Evolutionary conservation across 805 yeast genomes (phyloP), one percentile per base, ranked within the genome.

Genomic region (Yarrowia divulgata): DNA sequence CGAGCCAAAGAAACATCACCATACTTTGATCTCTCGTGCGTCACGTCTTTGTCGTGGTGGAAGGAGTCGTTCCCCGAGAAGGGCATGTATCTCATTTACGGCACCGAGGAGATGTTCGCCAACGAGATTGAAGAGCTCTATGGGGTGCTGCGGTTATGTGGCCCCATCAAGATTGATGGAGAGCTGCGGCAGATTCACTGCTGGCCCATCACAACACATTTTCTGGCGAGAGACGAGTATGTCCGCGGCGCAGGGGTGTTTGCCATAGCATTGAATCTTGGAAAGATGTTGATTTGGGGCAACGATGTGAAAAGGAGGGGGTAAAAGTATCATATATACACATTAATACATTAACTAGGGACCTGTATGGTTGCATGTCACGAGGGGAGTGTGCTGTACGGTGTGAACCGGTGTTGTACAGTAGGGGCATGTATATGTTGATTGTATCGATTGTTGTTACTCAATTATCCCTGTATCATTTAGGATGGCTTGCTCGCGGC

Each of bases 71-170:
- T 82, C 37, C 87, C 87, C 0, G 72, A 71, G 10, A 72, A 73
- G 12, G 88, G 88, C 0, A 70, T 80, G 12, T 73, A 82, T 9
- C 64, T 85, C 5, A 74, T 79, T 19, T 83, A 80, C 74, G 88
- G 88, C 1, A 75, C 75, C 5, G 79, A 79, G 37, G 88, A 85
- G 72, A 73, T 77, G 16, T 73, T 80, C 49, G 75, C 78, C n/a
- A 70, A 72, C 0, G 83, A 83, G 48, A 78, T 83, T 35, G 78
- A 77, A 63, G 74, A 75, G 42, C 75, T 84, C 62, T 75, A 77
- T 13, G 67, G 64, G 7, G 62, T 70, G 13, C 72, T 81, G 50
- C 69, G 73, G 19, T 62, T 70, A 19, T 73, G 74, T 29, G 79
- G 81, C 5, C 71, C 76, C 19, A 75, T 82, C 12, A 78, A 79